Conservation (phyloP, 108 stramenopile genomes). For the Stephanodiscus minutulus region DNA sequence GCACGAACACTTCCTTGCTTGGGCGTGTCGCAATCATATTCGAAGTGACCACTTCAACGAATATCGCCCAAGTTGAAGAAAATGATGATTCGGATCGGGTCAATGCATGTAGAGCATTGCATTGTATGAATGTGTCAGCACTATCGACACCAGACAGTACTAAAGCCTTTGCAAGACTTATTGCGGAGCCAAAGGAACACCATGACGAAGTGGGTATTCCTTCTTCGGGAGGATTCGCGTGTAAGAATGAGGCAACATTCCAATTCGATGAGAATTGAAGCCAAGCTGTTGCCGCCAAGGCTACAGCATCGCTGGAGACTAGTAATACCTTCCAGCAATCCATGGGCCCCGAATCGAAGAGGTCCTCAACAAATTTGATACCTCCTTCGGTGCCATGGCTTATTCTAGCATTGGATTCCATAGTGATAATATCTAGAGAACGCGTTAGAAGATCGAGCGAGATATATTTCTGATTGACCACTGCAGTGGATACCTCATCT, state of each 20-base stretch:
- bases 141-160: neutral
- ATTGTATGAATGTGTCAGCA: constrained; percentile 1
- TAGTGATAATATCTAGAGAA: constrained; percentile 30
- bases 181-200: constrained; percentile 28
- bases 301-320: constrained; percentile 9
- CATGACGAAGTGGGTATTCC: constrained; percentile 15
- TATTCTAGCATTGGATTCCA: constrained; percentile 32
- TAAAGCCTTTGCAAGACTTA: constrained; percentile 8
- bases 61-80: constrained; percentile 29
- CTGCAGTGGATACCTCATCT: constrained; percentile 8
- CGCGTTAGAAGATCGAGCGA: constrained; percentile 30
- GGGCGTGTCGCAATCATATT: constrained; percentile 15
- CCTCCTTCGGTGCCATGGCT: constrained; percentile 13
- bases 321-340: constrained; percentile 34
- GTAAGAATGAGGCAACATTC: constrained; percentile 24
- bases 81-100: constrained; percentile 16
- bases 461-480: constrained; percentile 17
- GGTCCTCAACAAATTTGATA: constrained; percentile 31
- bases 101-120: constrained; percentile 23
- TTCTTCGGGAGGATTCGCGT: constrained; percentile 32
- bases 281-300: constrained; percentile 41
- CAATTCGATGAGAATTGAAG: constrained; percentile 11
- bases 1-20: constrained; percentile 5
- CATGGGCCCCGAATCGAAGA: constrained; percentile 29
- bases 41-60: constrained; percentile 26